phyloP scores from a whole-genome alignment of 352 stramenopile species.

The Pythium sp. region DNA sequence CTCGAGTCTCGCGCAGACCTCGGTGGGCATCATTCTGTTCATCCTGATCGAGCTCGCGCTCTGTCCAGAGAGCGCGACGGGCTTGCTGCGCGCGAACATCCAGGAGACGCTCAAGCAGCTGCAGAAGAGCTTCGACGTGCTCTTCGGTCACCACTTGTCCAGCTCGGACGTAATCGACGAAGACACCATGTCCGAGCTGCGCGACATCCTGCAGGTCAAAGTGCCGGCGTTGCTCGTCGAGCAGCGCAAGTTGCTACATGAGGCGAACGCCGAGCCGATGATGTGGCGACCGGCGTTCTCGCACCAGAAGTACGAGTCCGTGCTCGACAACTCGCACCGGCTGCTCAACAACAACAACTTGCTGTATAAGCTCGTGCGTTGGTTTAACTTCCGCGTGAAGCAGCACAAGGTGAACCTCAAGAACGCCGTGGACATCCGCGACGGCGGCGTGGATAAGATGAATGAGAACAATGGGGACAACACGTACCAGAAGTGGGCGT shows the following conservation, averaged over 20 bases:
- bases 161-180: conserved; percentile 49
- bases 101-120: conserved; percentile 66
- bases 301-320: conserved; percentile 65
- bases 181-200: conserved; percentile 52
- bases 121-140: conserved; percentile 55
- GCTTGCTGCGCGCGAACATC: conserved; percentile 69
- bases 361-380: conserved; percentile 76
- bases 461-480: conserved; percentile 15
- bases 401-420: conserved; percentile 38
- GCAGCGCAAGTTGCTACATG: conserved; percentile 53
- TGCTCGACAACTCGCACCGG: conserved; percentile 56
- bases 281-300: conserved; percentile 76
- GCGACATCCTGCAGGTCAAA: conserved; percentile 52
- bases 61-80: conserved; percentile 64
- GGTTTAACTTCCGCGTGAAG: conserved; percentile 69
- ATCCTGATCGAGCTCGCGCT: conserved; percentile 68
- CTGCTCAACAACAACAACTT: conserved; percentile 84
- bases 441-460: conserved; percentile 23
- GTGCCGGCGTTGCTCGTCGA: conserved; percentile 56
- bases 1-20: conserved; percentile 75
- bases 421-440: conserved; percentile 51
- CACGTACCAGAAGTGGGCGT: conserved; percentile 48
- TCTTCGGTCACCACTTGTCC: conserved; percentile 73
- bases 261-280: conserved; percentile 60
- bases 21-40: conserved; percentile 75